A percentile compares a stretch with the other conserved stretches of the same genome.
Conservation (phyloP, 108 stramenopile species). For the Chaetoceros muelleri region DNA sequence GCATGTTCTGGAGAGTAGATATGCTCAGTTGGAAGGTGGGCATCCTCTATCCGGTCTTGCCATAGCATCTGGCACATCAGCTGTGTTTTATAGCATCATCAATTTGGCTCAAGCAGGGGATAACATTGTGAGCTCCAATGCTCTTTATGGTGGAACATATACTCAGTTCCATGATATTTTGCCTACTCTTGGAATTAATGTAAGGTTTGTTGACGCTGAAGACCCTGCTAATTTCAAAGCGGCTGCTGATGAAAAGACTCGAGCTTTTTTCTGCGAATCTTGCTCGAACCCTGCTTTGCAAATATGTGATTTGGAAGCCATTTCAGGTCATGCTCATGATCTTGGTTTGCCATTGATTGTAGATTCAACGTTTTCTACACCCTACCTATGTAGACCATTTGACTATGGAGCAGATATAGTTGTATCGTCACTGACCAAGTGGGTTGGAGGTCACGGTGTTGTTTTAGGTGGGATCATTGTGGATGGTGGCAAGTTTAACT, state of each 20-base stretch:
- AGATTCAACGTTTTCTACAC: conserved; percentile 79
- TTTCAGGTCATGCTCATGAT: conserved; percentile 41
- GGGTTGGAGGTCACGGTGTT: conserved; percentile 83
- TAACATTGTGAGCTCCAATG: conserved; percentile 60
- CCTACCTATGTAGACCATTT: conserved; percentile 73
- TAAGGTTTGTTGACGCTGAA: conserved; percentile 58
- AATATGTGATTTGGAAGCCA: conserved; percentile 55
- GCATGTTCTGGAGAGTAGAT: conserved; percentile 60
- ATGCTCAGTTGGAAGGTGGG: conserved; percentile 66
- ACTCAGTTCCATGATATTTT: conserved; percentile 68
- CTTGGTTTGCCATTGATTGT: conserved; percentile 75
- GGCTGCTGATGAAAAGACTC: conserved; percentile 70
- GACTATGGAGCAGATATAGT: conserved; percentile 80
- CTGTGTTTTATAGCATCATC: conserved; percentile 62
- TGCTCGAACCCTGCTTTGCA: conserved; percentile 60
- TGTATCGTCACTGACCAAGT: conserved; percentile 75
- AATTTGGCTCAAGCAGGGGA: conserved; percentile 73
- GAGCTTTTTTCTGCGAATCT: conserved; percentile 70
- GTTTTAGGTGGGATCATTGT: conserved; percentile 64
- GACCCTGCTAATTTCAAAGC: conserved; percentile 37
- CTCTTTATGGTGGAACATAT: conserved; percentile 49
- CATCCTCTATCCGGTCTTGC: conserved; percentile 41
- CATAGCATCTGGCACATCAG: conserved; percentile 51
- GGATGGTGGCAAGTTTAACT: conserved; percentile 55
- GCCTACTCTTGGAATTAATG: conserved; percentile 65